A percentile compares a stretch with the other conserved stretches of the same genome.
Conservation (phyloP, 192 early-diverging fungal species). For the Gaertneriomyces sp. region DNA sequence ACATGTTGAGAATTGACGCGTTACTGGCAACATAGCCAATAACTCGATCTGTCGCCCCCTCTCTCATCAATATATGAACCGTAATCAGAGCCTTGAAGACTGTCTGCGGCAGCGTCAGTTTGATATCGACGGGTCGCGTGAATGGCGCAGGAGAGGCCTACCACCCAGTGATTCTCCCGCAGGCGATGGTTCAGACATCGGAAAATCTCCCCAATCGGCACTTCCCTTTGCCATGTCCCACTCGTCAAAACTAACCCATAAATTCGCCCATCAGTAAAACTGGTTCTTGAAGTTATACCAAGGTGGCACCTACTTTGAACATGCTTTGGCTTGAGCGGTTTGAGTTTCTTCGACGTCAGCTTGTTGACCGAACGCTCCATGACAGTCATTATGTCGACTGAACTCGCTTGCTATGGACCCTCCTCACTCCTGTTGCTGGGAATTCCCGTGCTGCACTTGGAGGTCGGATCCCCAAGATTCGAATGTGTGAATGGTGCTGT, state of each 20-base stretch:
- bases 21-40: slow-evolving; percentile 52
- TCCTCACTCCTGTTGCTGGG: too few species aligned
- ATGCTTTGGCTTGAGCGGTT: slow-evolving; percentile 53
- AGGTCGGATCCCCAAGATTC: too few species aligned
- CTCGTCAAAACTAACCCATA: slow-evolving; percentile 31
- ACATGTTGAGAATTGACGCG: slow-evolving; percentile 45
- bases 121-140: background rate
- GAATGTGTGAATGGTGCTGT: too few species aligned
- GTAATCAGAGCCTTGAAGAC: slow-evolving; percentile 72
- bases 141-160: slow-evolving; percentile 24
- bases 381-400: too few species aligned
- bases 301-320: slow-evolving; percentile 33
- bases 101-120: slow-evolving; percentile 38
- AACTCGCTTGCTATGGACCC: too few species aligned
- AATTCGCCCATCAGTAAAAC: background rate
- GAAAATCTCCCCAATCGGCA: slow-evolving; percentile 50
- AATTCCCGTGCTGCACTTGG: too few species aligned
- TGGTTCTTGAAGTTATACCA: background rate
- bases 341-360: slow-evolving; percentile 42
- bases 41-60: slow-evolving; percentile 61
- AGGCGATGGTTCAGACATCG: slow-evolving; percentile 42
- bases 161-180: slow-evolving; percentile 62
- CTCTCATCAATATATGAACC: slow-evolving; percentile 69
- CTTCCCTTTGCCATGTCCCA: slow-evolving; percentile 34
- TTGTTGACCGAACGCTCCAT: slow-evolving; percentile 48